Evolutionary conservation across 1,284 basidiomycete species (phyloP).

Genomic region (Volvariella surrecta): DNA sequence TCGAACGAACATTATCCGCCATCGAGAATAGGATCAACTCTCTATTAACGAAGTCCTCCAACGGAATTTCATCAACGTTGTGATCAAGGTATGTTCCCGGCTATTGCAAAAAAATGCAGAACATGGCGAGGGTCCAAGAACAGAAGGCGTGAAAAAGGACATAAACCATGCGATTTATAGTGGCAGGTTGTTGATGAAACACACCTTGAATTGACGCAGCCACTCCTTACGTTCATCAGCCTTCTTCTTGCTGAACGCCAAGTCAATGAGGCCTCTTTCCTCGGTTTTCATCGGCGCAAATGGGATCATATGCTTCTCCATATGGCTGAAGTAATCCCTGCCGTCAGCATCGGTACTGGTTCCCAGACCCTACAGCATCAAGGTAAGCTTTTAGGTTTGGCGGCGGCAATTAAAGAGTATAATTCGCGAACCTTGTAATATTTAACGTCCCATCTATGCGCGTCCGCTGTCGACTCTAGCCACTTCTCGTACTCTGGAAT

Average conservation of each 20-base stretch:
- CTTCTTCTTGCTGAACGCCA: conserved; percentile 99
- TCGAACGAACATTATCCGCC: conserved; percentile 97
- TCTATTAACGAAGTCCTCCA: conserved; percentile 96
- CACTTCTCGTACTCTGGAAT: conserved; percentile 96
- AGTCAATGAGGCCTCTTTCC: conserved; percentile 88
- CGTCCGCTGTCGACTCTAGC: conserved; percentile 75
- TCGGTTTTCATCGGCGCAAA: conserved; percentile 80
- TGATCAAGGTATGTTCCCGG: conserved; percentile 96
- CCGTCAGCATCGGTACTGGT: conserved; percentile 87
- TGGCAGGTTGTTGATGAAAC: background rate
- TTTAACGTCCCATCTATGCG: conserved; percentile 85
- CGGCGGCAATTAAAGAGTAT: background rate
- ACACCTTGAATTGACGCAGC: conserved; percentile 87
- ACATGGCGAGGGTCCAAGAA: too few species aligned
- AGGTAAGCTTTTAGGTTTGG: background rate
- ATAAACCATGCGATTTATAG: background rate
- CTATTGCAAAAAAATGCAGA: conserved; percentile 25
- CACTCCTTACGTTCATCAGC: conserved; percentile 99
- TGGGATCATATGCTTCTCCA: conserved; percentile 91
- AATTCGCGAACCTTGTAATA: conserved; percentile 83
- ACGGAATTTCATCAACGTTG: conserved; percentile 78
- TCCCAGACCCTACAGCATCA: conserved; percentile 75
- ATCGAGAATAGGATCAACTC: conserved; percentile 99
- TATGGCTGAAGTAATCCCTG: conserved; percentile 88
- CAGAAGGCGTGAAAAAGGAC: too few species aligned